Evolutionary conservation across 2,329 filamentous ascomycete genomes (phyloP).

Genomic region (Colletotrichum chrysophilum): DNA sequence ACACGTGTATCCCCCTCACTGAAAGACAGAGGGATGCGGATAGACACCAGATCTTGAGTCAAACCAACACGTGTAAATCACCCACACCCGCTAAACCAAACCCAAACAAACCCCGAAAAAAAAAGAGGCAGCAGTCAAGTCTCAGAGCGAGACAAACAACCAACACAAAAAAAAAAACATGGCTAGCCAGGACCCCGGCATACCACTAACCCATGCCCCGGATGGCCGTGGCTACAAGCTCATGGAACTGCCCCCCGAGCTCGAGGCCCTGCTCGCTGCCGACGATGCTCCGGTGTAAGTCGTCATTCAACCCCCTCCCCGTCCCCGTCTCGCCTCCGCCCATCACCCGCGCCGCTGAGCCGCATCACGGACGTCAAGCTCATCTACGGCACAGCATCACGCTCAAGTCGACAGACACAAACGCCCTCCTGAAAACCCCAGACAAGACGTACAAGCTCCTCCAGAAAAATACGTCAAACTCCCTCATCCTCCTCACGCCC

Average conservation of each 20-base stretch:
- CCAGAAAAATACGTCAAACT: constrained; percentile 72
- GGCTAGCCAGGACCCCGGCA: constrained; percentile 54
- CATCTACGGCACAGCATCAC: constrained; percentile 41
- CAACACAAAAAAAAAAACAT: constrained; percentile 29
- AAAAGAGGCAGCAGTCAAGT: background rate
- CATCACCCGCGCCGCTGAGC: background rate
- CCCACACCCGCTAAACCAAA: background rate
- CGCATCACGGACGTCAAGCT: background rate
- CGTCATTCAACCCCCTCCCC: background rate
- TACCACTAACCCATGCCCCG: constrained; percentile 55
- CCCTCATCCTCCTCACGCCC: constrained; percentile 60
- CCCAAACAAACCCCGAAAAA: background rate
- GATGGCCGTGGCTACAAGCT: constrained; percentile 61
- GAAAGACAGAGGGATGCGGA: background rate
- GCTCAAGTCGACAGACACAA: constrained; percentile 52
- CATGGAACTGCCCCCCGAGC: constrained; percentile 65
- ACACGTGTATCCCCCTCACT: background rate
- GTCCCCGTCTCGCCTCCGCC: background rate
- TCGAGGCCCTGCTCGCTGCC: constrained; percentile 60
- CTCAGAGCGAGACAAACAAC: background rate
- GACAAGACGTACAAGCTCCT: constrained; percentile 62
- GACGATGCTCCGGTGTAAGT: constrained; percentile 57
- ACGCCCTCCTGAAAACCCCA: constrained; percentile 57
- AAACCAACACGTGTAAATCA: background rate
- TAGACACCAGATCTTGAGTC: background rate